Evolutionary conservation across 2,329 filamentous ascomycete species (phyloP).

Genomic region (Sporothrix mexicana): DNA sequence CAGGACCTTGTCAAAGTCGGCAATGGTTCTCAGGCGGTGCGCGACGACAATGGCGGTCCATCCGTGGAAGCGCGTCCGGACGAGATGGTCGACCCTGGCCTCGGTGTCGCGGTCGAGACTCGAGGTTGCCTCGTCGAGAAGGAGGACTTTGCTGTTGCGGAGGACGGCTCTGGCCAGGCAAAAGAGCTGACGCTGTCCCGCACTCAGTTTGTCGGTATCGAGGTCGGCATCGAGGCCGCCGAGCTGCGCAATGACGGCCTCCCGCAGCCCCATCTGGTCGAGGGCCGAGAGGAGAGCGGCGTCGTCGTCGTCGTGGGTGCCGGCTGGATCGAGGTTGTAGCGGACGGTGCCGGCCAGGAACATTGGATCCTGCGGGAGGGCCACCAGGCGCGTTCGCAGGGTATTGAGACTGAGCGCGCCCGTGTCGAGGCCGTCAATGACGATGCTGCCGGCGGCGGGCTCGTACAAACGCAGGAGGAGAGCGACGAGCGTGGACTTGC

Average conservation of each 20-base stretch:
- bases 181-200: conserved; percentile 64
- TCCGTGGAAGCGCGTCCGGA: conserved; percentile 56
- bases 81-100: conserved; percentile 59
- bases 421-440: conserved; percentile 53
- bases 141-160: conserved; percentile 60
- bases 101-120: conserved; percentile 66
- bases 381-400: conserved; percentile 47
- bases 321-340: conserved; percentile 69
- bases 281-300: conserved; percentile 63
- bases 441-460: conserved; percentile 50
- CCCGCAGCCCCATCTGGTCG: conserved; percentile 56
- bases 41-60: conserved; percentile 64
- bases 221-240: conserved; percentile 40
- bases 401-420: conserved; percentile 43
- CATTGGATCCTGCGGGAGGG: conserved; percentile 51
- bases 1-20: conserved; percentile 64
- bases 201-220: conserved; percentile 60
- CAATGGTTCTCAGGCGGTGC: conserved; percentile 63
- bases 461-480: conserved; percentile 57
- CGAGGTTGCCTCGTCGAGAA: conserved; percentile 65
- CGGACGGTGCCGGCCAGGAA: conserved; percentile 48
- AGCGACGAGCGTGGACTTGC: conserved; percentile 44
- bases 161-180: conserved; percentile 63
- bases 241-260: conserved; percentile 56
- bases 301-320: conserved; percentile 58